Percentiles rank a stretch among this genome's conserved stretches.
Evolutionary conservation across 2,329 filamentous ascomycete species (phyloP).

Genomic region (Endoconidiophora polonica): DNA sequence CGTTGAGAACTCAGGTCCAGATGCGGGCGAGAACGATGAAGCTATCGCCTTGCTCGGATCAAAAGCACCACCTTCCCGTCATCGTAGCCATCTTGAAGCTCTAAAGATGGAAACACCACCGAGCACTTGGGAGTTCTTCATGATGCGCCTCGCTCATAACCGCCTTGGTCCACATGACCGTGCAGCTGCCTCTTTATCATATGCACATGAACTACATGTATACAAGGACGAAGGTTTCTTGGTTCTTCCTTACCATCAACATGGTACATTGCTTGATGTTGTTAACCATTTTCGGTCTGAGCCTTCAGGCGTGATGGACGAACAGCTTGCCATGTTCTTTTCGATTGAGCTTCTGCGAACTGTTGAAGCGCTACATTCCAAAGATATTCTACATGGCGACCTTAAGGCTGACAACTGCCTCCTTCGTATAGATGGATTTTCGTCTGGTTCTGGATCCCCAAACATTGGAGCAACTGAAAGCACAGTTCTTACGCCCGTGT

Average conservation of each 20-base stretch:
- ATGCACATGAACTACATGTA: constrained; percentile 78
- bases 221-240: constrained; percentile 84
- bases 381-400: constrained; percentile 75
- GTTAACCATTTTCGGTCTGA: constrained; percentile 74
- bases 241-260: constrained; percentile 69
- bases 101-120: constrained; percentile 90
- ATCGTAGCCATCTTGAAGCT: constrained; percentile 53
- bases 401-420: constrained; percentile 93
- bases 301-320: constrained; percentile 63
- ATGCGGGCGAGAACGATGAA: constrained; percentile 28
- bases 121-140: constrained; percentile 88
- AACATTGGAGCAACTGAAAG: not conserved
- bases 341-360: constrained; percentile 79
- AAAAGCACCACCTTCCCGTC: constrained; percentile 38
- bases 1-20: constrained; percentile 51
- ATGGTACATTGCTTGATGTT: constrained; percentile 88
- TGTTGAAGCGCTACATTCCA: constrained; percentile 68
- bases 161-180: constrained; percentile 58
- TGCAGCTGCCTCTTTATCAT: constrained; percentile 59
- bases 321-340: constrained; percentile 89
- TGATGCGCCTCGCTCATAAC: constrained; percentile 67
- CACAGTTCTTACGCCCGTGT: constrained; percentile 39
- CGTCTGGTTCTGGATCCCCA: constrained; percentile 18
- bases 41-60: constrained; percentile 37
- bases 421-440: constrained; percentile 51